Conservation (phyloP, 176 grass and related monocot genomes). For the Paspalum notatum region DNA sequence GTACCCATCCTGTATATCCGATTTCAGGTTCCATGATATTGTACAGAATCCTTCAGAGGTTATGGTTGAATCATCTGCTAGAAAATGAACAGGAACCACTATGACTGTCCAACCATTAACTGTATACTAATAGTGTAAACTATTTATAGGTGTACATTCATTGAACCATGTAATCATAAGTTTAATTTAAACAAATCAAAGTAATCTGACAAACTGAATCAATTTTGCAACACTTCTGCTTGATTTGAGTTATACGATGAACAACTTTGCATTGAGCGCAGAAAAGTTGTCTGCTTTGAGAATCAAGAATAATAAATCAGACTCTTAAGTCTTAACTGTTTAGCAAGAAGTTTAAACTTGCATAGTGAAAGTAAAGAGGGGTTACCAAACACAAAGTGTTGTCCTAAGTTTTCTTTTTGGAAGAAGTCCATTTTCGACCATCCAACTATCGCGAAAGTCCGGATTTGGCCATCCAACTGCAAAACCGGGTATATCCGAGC, state of each 20-base stretch:
- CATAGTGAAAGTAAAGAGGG: too few species aligned
- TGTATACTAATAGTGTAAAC: neutral
- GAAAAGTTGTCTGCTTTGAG: neutral
- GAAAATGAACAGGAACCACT: constrained; percentile 43
- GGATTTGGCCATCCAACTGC: too few species aligned
- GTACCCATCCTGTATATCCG: constrained; percentile 71
- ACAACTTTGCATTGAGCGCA: too few species aligned
- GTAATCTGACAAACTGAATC: neutral
- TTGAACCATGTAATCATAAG: constrained; percentile 2
- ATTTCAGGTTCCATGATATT: constrained; percentile 82
- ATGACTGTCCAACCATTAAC: constrained; percentile 27
- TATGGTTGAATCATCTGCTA: constrained; percentile 61
- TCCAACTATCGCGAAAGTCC: too few species aligned
- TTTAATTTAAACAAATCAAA: constrained; percentile 14
- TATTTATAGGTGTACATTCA: constrained; percentile 20
- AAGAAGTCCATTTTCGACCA: too few species aligned
- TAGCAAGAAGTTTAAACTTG: too few species aligned
- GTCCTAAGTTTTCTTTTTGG: too few species aligned
- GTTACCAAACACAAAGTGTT: too few species aligned
- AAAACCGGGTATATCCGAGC: too few species aligned
- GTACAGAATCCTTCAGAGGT: constrained; percentile 82
- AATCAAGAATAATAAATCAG: neutral
- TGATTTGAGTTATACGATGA: neutral
- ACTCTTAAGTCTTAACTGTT: too few species aligned
- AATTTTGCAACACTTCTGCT: neutral